Evolutionary conservation across 176 grass and related monocot genomes (phyloP), one percentile per base, ranked within the genome.

Genomic region (Oryza glaberrima): DNA sequence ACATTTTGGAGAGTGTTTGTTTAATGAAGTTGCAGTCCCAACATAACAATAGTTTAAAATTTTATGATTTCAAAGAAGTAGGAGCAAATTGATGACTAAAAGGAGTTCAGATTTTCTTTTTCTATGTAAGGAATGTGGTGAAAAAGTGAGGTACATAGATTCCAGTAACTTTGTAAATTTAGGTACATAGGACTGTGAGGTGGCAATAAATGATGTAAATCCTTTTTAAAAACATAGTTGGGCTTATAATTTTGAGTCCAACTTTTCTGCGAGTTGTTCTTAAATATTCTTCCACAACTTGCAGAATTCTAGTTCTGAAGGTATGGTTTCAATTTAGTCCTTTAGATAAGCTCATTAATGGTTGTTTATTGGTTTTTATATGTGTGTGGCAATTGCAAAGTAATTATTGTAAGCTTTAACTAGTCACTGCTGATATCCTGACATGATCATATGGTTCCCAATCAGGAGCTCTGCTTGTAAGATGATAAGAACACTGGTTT

Each of bases 401-500:
- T 38, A 35, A 60, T 49, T 63, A 8, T 76, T 46, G 20, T 68
- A 67, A 46, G 6, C n/a, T 70, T 4, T 47, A 22, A 35, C 45
- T 20, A 58, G 71, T 71, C 11, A 52, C 20, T 73, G 61, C 10
- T 69, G 41, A 78, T 78, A 63, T 79, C 38, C 79, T 90, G 48
- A 90, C 32, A 69, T 81, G 52, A 7, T 11, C 36, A 63, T 38
- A 63, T 38, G 28, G 22, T 52, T 82, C 35, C 80, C 16, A 79
- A 89, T 46, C 77, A 96, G 96, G 84, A 91, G 93, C 35, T 95
- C 93, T 88, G 96, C 96, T 73, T 99, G 93, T 70, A 99, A 99
- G 90, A 99, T 99, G 96, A 81, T 96, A 71, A 92, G 93, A 85
- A 96, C 96, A 4, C 86, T 99, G 82, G 91, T 96, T 86, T 94